Percentiles rank a stretch among this genome's conserved stretches.
These are phyloP conservation scores for Fusarium circinatum DNA, from an alignment of 2,329 filamentous ascomycete species.

Conservation along the genomic window DNA sequence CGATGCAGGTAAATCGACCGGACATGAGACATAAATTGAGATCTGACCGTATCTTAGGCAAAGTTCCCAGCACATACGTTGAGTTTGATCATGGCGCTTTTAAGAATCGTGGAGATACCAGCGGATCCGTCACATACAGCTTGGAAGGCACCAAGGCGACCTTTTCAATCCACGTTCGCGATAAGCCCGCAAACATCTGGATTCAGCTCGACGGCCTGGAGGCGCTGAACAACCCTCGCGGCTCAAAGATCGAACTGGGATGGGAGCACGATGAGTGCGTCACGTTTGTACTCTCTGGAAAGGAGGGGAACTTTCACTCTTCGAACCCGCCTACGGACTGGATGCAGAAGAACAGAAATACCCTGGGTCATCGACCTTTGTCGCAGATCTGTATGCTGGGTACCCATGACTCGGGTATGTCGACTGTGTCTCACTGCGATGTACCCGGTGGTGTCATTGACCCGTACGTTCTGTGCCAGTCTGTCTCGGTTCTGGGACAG, in stretches of 20 bases:
- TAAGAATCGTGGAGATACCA: neutral
- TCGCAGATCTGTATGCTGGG: constrained; percentile 10
- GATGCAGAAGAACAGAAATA: constrained; percentile 11
- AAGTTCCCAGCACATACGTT: neutral
- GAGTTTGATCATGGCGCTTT: constrained; percentile 2
- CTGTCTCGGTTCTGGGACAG: neutral
- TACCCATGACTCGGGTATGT: constrained; percentile 17
- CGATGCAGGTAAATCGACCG: neutral
- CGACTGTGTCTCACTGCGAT: neutral
- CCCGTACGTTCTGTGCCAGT: constrained; percentile 10
- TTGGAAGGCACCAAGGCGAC: constrained; percentile 1
- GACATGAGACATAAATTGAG: neutral
- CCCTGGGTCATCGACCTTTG: neutral
- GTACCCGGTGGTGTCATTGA: neutral
- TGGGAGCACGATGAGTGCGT: constrained; percentile 13
- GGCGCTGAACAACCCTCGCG: neutral
- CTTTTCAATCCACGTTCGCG: constrained; percentile 10
- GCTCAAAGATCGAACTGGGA: constrained; percentile 6
- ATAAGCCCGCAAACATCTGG: constrained; percentile 10
- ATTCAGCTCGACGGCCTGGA: neutral
- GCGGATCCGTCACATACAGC: neutral
- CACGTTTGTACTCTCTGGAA: constrained; percentile 8
- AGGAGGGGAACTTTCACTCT: neutral
- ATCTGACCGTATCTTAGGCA: neutral
- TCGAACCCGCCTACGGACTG: constrained; percentile 3